A percentile compares a stretch with the other conserved stretches of the same genome.
Evolutionary conservation across 805 yeast genomes (phyloP).

Genomic region (Suhomyces vadensis): DNA sequence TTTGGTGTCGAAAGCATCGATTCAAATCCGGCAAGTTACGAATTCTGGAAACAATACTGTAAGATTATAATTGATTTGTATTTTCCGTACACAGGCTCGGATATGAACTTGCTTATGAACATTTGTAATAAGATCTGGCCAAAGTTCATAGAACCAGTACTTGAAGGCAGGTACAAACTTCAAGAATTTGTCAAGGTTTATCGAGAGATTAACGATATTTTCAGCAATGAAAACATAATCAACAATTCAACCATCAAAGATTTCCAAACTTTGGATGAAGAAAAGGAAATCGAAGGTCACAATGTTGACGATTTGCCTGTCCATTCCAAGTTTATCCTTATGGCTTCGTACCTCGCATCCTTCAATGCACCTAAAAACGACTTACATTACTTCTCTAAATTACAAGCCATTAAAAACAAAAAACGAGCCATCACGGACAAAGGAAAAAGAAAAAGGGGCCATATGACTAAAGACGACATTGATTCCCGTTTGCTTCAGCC

Average conservation of each 20-base stretch:
- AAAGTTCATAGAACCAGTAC: constrained; percentile 28
- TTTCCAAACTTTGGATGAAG: constrained; percentile 25
- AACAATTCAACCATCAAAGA: constrained; percentile 32
- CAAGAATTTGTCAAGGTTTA: constrained; percentile 37
- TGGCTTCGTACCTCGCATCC: constrained; percentile 84
- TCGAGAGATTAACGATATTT: constrained; percentile 28
- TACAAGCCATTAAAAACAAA: constrained; percentile 37
- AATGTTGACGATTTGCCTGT: constrained; percentile 50
- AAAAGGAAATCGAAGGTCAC: constrained; percentile 18
- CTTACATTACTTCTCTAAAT: constrained; percentile 64
- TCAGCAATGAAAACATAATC: constrained; percentile 32
- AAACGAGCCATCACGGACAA: constrained; percentile 36
- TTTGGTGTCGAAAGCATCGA: constrained; percentile 21
- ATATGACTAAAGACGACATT: constrained; percentile 42
- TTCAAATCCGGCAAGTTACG: constrained; percentile 13
- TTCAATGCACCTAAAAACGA: constrained; percentile 71
- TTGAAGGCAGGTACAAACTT: constrained; percentile 19
- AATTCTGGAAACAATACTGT: constrained; percentile 46
- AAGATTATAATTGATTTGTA: constrained; percentile 48
- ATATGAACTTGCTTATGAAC: constrained; percentile 36
- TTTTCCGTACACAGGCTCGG: constrained; percentile 46
- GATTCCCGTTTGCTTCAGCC: constrained; percentile 70
- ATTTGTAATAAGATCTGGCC: constrained; percentile 37
- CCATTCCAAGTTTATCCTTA: constrained; percentile 67
- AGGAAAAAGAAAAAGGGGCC: constrained; percentile 17